A percentile compares a stretch with the other conserved stretches of the same genome.
These are phyloP conservation scores for Teunomyces barrocoloradensis DNA, from an alignment of 805 yeast genomes.

Conservation along the genomic window DNA sequence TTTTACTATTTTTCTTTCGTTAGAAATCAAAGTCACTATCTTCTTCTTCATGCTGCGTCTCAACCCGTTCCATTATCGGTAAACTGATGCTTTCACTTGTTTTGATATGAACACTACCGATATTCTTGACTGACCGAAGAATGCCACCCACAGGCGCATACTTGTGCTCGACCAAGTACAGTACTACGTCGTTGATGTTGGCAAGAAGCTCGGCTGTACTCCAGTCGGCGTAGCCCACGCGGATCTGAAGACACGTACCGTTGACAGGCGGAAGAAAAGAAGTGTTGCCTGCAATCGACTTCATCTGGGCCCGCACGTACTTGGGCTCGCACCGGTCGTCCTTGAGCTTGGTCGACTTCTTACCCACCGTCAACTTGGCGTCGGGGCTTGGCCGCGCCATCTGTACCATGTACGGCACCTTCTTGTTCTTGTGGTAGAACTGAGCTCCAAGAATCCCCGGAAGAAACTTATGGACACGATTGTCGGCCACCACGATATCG, in stretches of 20 bases:
- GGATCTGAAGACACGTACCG: slow-evolving; percentile 60
- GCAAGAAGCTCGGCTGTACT: slow-evolving; percentile 40
- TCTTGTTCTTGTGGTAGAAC: slow-evolving; percentile 63
- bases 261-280: slow-evolving; percentile 54
- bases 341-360: slow-evolving; percentile 42
- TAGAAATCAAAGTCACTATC: slow-evolving; percentile 24
- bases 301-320: slow-evolving; percentile 62
- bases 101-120: slow-evolving; percentile 57
- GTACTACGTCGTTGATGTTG: slow-evolving; percentile 51
- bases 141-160: slow-evolving; percentile 60
- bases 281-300: slow-evolving; percentile 61
- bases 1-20: background rate
- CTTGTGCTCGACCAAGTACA: slow-evolving; percentile 44
- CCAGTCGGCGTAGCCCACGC: slow-evolving; percentile 57
- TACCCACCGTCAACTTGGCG: slow-evolving; percentile 30
- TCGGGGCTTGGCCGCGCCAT: slow-evolving; percentile 45
- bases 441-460: slow-evolving; percentile 57
- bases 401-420: slow-evolving; percentile 66
- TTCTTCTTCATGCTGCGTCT: slow-evolving; percentile 14
- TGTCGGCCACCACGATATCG: slow-evolving; percentile 69
- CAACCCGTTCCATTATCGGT: slow-evolving; percentile 40
- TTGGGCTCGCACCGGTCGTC: slow-evolving; percentile 64
- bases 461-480: slow-evolving; percentile 59
- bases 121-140: slow-evolving; percentile 41
- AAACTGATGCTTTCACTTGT: slow-evolving; percentile 65